Conservation (phyloP, 257 asterid genomes). For the Euphrasia confusa region DNA sequence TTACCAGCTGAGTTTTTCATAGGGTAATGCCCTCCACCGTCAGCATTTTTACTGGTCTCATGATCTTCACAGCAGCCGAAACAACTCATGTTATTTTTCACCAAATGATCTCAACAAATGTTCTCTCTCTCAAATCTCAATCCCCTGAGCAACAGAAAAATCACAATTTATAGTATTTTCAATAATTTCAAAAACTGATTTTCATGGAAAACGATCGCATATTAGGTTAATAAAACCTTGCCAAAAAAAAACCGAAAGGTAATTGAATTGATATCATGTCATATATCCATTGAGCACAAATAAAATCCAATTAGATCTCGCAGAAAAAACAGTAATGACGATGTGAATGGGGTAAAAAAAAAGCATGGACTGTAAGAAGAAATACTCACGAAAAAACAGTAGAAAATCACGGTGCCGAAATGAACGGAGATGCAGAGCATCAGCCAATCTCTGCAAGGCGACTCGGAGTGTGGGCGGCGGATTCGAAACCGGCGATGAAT, state of each 20-base stretch:
- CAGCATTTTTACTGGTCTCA: slow-evolving; percentile 48
- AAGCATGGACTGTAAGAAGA: background rate
- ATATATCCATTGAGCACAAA: background rate
- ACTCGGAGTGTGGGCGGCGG: slow-evolving; percentile 11
- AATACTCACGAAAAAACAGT: background rate
- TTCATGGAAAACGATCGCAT: background rate
- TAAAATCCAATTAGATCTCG: background rate
- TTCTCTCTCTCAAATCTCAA: slow-evolving; percentile 5
- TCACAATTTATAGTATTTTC: background rate
- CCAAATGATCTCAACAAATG: slow-evolving; percentile 15
- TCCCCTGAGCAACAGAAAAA: slow-evolving; percentile 24
- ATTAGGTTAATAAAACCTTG: background rate
- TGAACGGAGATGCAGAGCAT: slow-evolving; percentile 1
- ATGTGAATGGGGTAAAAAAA: slow-evolving; percentile 1
- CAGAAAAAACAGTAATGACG: background rate
- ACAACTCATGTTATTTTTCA: slow-evolving; percentile 52
- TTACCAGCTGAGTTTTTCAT: slow-evolving; percentile 58
- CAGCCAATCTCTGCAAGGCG: slow-evolving; percentile 18
- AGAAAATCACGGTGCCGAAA: slow-evolving; percentile 2
- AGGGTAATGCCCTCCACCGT: slow-evolving; percentile 49
- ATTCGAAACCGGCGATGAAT: slow-evolving; percentile 26
- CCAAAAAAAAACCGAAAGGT: background rate
- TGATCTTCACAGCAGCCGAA: slow-evolving; percentile 65
- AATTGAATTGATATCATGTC: background rate
- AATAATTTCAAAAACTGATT: background rate